phyloP scores from a whole-genome alignment of 805 yeast genomes.

The Debaryomyces prosopidis region DNA sequence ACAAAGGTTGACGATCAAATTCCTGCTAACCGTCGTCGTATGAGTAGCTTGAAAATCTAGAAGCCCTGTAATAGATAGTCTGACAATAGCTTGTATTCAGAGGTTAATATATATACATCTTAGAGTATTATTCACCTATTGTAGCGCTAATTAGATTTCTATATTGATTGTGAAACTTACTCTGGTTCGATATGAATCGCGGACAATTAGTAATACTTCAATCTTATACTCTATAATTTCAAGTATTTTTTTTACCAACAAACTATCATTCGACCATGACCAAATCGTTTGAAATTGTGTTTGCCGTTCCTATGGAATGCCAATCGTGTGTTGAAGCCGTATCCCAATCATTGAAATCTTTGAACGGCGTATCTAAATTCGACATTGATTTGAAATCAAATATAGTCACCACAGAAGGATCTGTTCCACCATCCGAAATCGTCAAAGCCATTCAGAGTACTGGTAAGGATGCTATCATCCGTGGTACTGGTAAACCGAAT shows the following conservation, averaged over 20 bases:
- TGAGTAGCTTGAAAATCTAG: constrained; percentile 47
- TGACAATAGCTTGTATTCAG: no score
- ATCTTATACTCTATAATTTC: no score
- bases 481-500: constrained; percentile 88
- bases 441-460: constrained; percentile 66
- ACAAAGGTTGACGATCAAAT: constrained; percentile 39
- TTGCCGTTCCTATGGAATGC: constrained; percentile 86
- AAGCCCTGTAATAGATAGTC: no score
- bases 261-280: constrained; percentile 22
- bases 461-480: constrained; percentile 86
- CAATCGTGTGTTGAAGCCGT: constrained; percentile 67
- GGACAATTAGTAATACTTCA: no score
- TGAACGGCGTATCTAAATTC: constrained; percentile 52
- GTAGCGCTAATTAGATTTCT: no score
- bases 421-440: constrained; percentile 73
- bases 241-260: no score
- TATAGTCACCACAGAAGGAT: constrained; percentile 67
- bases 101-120: no score
- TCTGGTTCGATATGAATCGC: no score
- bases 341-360: constrained; percentile 46
- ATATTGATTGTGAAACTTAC: no score
- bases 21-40: constrained; percentile 35
- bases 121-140: no score
- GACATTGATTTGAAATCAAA: constrained; percentile 60
- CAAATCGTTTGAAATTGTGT: constrained; percentile 66